Percentiles rank a stretch among this genome's conserved stretches.
phyloP scores from a whole-genome alignment of 495 filamentous ascomycete species.

The Daldinia decipiens region DNA sequence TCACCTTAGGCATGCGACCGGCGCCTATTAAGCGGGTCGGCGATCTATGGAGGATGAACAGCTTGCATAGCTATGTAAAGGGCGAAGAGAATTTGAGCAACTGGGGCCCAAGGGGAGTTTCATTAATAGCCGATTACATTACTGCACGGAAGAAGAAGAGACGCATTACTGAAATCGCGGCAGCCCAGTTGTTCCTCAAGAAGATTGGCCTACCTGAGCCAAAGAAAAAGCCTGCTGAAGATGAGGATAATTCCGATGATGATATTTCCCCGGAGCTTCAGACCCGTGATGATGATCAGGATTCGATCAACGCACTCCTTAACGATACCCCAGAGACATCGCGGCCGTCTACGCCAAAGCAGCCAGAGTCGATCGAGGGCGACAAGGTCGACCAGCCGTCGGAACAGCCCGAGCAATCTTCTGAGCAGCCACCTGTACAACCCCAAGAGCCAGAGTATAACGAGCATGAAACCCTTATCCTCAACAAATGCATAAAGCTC shows the following conservation, averaged over 20 bases:
- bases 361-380: constrained; percentile 28
- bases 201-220: constrained; percentile 53
- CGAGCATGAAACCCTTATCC: constrained; percentile 65
- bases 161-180: constrained; percentile 80
- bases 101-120: constrained; percentile 91
- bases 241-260: constrained; percentile 54
- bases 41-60: constrained; percentile 98
- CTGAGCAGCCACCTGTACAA: constrained; percentile 24
- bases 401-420: constrained; percentile 25
- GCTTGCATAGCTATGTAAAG: constrained; percentile 90
- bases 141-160: constrained; percentile 72
- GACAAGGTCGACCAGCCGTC: constrained; percentile 21
- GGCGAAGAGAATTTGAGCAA: constrained; percentile 85
- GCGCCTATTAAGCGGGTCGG: constrained; percentile 88
- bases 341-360: constrained; percentile 46
- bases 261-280: constrained; percentile 46
- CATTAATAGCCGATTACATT: constrained; percentile 85
- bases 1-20: constrained; percentile 84
- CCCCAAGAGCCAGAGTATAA: constrained; percentile 58
- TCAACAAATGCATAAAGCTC: constrained; percentile 77
- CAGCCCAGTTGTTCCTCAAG: constrained; percentile 75
- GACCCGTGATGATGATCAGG: constrained; percentile 45
- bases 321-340: constrained; percentile 58
- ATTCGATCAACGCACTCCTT: constrained; percentile 52
- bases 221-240: constrained; percentile 35